A percentile compares a stretch with the other conserved stretches of the same genome.
phyloP scores from a whole-genome alignment of 306 rosid species.

The Castanea crenata region DNA sequence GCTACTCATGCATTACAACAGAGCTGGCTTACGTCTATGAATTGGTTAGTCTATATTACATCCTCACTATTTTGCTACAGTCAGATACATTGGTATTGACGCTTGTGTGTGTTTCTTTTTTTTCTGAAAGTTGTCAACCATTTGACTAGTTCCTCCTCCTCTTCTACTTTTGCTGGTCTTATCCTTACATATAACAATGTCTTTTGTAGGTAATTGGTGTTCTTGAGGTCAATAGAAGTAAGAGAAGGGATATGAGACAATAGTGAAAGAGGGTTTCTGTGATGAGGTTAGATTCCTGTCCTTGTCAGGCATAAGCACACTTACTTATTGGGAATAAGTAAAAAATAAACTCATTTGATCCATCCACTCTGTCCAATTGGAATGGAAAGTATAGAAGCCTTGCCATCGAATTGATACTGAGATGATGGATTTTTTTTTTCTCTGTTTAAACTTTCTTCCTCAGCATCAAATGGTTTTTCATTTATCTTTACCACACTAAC shows the following conservation, averaged over 20 bases:
- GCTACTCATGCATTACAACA: conserved; percentile 74
- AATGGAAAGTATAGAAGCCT: conserved; percentile 3
- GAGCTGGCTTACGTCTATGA: conserved; percentile 91
- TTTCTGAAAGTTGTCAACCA: not conserved
- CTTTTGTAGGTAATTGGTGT: conserved; percentile 78
- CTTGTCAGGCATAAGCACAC: conserved; percentile 3
- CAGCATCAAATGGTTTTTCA: conserved; percentile 1
- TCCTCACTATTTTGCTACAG: not conserved
- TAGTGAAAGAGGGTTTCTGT: conserved; percentile 95
- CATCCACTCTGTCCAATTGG: conserved; percentile 10
- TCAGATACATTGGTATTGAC: not conserved
- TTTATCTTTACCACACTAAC: conserved; percentile 15
- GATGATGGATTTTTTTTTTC: not conserved
- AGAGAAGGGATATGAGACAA: conserved; percentile 83
- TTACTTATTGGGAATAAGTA: not conserved
- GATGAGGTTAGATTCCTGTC: conserved; percentile 66
- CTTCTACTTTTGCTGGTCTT: conserved; percentile 18
- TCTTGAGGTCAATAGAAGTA: conserved; percentile 79
- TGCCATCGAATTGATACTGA: not conserved
- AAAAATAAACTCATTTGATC: not conserved
- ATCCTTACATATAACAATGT: conserved; percentile 8
- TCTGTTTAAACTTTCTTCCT: conserved; percentile 6
- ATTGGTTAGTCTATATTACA: conserved; percentile 51
- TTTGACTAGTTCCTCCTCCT: not conserved
- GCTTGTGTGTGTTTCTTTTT: not conserved